Evolutionary conservation across 345 rosid species (phyloP).

Genomic region (Triadica sebifera): DNA sequence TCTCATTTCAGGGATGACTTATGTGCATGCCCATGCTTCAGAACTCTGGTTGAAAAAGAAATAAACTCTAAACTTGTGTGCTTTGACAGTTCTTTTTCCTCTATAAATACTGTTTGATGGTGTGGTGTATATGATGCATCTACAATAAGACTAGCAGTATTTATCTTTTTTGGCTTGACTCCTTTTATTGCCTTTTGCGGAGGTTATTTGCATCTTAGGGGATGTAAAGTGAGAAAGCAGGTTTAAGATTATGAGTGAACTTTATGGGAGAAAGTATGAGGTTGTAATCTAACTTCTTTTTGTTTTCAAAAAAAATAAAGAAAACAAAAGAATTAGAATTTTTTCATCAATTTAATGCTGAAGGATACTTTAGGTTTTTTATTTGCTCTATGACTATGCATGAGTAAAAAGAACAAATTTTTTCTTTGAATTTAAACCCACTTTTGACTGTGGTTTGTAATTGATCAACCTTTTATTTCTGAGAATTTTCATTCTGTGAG

Average conservation of each 20-base stretch:
- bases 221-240: neutral
- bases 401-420: neutral
- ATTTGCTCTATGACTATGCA: neutral
- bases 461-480: neutral
- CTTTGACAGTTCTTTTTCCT: neutral
- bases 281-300: neutral
- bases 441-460: neutral
- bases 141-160: neutral
- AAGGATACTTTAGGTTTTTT: neutral
- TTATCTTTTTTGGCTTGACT: too few species aligned
- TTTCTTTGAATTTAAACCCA: too few species aligned
- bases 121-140: neutral
- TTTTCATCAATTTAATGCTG: neutral
- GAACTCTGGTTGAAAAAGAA: neutral
- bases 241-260: neutral
- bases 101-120: neutral
- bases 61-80: neutral
- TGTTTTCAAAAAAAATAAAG: neutral
- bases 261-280: neutral
- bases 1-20: neutral
- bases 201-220: neutral
- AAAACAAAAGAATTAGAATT: neutral
- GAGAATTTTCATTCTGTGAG: neutral
- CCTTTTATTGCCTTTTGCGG: neutral
- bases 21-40: neutral